These are phyloP conservation scores for Naganishia friedmannii DNA, from an alignment of 768 basidiomycete species.

Conservation along the genomic window DNA sequence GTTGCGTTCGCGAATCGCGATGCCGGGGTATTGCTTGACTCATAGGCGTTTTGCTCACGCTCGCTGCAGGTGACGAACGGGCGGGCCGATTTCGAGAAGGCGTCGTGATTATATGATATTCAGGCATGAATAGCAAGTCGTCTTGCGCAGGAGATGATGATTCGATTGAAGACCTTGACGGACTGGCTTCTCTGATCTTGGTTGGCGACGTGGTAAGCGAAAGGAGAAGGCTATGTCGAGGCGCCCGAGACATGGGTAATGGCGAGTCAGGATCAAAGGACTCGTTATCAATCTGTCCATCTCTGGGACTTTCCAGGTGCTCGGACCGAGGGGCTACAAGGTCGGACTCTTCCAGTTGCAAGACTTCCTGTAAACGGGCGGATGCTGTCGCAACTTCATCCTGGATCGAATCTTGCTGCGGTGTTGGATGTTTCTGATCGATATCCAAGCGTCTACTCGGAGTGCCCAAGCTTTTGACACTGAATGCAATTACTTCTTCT, in stretches of 20 bases:
- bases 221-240: constrained; percentile 16
- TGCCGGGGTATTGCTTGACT: background rate
- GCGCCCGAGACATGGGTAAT: constrained; percentile 23
- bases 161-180: background rate
- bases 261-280: constrained; percentile 32
- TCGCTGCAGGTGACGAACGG: background rate
- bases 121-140: constrained; percentile 7
- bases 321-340: background rate
- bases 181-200: background rate
- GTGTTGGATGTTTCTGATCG: background rate
- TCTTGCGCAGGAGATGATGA: background rate
- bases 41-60: background rate
- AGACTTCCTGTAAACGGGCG: background rate
- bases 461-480: background rate
- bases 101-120: constrained; percentile 15
- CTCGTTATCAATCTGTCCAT: background rate
- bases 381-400: background rate
- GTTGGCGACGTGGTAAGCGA: constrained; percentile 8
- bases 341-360: background rate
- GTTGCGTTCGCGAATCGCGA: background rate
- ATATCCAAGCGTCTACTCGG: background rate
- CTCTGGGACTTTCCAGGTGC: background rate
- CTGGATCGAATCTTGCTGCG: background rate
- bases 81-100: background rate
- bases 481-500: background rate